phyloP scores from a whole-genome alignment of 371 early-diverging fungal species.

The Syncephalastrum sp. region DNA sequence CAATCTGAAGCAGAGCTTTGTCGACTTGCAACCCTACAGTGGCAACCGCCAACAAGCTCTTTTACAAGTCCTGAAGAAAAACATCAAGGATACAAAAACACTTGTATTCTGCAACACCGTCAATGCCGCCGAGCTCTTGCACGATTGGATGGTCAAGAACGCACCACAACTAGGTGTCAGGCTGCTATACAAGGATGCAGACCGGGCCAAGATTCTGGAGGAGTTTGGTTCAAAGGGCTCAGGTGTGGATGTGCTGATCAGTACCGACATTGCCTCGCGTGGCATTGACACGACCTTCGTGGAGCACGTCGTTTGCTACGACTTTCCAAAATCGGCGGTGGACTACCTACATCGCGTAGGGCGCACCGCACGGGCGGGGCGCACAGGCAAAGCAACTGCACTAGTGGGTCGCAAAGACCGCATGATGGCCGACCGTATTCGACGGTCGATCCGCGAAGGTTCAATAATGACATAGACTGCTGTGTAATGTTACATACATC shows the following conservation, averaged over 20 bases:
- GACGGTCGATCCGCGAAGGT: slow-evolving; percentile 64
- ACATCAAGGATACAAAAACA: slow-evolving; percentile 54
- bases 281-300: slow-evolving; percentile 93
- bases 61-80: slow-evolving; percentile 74
- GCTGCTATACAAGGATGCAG: slow-evolving; percentile 56
- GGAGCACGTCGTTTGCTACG: slow-evolving; percentile 91
- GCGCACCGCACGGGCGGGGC: slow-evolving; percentile 91
- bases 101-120: slow-evolving; percentile 89
- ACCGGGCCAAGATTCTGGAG: slow-evolving; percentile 43
- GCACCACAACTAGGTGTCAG: slow-evolving; percentile 41
- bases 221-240: slow-evolving; percentile 28
- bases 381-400: slow-evolving; percentile 82
- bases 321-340: slow-evolving; percentile 90
- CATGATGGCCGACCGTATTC: slow-evolving; percentile 77
- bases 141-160: slow-evolving; percentile 62
- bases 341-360: slow-evolving; percentile 98
- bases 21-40: slow-evolving; percentile 61
- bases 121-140: slow-evolving; percentile 61
- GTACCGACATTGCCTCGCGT: slow-evolving; percentile 94
- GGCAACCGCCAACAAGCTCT: slow-evolving; percentile 64
- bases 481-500: background rate
- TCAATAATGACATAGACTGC: slow-evolving; percentile 49
- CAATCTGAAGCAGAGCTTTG: slow-evolving; percentile 74
- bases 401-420: slow-evolving; percentile 78
- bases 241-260: slow-evolving; percentile 66